phyloP scores from a whole-genome alignment of 805 yeast species.

The Metschnikowia dekortorum region DNA sequence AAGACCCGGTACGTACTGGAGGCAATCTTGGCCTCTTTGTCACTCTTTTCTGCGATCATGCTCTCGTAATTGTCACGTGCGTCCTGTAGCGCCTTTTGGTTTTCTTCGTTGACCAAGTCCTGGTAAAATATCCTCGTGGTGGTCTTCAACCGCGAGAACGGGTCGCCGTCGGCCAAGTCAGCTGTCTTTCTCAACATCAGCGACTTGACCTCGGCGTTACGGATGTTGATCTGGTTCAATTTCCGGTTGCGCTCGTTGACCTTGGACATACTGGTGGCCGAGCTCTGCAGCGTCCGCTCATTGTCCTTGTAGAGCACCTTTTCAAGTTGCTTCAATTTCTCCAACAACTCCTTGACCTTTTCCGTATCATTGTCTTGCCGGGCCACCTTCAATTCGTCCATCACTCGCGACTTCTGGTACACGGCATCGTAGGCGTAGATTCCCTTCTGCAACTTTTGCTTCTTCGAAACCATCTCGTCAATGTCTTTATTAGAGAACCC shows the following conservation, averaged over 20 bases:
- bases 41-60: slow-evolving; percentile 37
- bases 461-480: slow-evolving; percentile 70
- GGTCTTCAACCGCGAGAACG: slow-evolving; percentile 86
- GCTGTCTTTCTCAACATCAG: slow-evolving; percentile 47
- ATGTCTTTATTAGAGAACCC: slow-evolving; percentile 70
- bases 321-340: slow-evolving; percentile 42
- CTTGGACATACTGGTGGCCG: slow-evolving; percentile 50
- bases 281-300: slow-evolving; percentile 30
- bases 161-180: slow-evolving; percentile 56
- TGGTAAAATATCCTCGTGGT: slow-evolving; percentile 78
- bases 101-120: slow-evolving; percentile 51
- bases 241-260: slow-evolving; percentile 84
- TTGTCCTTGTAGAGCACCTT: slow-evolving; percentile 38
- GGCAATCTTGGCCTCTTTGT: slow-evolving; percentile 43
- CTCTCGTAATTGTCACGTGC: slow-evolving; percentile 45
- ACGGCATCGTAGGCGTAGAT: slow-evolving; percentile 65
- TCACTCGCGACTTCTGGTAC: slow-evolving; percentile 62
- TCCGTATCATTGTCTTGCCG: slow-evolving; percentile 47
- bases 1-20: slow-evolving; percentile 52
- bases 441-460: slow-evolving; percentile 48
- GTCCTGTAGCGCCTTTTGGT: slow-evolving; percentile 54
- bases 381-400: slow-evolving; percentile 75
- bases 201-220: slow-evolving; percentile 72
- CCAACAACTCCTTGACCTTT: slow-evolving; percentile 24
- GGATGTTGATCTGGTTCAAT: slow-evolving; percentile 68